Percentiles rank a stretch among this genome's conserved stretches.
Evolutionary conservation across 768 basidiomycete genomes (phyloP).

Genomic region (Suillus cothurnatus): DNA sequence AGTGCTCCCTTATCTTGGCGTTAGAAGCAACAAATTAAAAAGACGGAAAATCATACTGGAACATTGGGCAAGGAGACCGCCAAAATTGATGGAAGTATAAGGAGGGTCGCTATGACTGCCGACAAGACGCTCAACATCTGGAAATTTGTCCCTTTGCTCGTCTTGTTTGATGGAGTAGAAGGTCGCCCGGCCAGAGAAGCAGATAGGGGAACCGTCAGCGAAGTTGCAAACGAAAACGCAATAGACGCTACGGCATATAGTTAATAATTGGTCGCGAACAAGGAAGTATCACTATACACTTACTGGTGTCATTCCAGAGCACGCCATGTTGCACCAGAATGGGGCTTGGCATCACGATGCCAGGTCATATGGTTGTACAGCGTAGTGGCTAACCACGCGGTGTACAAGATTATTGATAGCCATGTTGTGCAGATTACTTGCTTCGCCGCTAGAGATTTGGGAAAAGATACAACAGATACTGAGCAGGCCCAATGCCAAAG

Average conservation of each 20-base stretch:
- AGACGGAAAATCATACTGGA: slow-evolving; percentile 35
- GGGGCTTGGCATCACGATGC: slow-evolving; percentile 39
- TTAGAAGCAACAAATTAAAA: slow-evolving; percentile 27
- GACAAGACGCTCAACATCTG: slow-evolving; percentile 55
- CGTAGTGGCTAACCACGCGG: slow-evolving; percentile 60
- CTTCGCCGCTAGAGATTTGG: slow-evolving; percentile 56
- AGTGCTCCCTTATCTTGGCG: slow-evolving; percentile 12
- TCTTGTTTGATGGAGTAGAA: slow-evolving; percentile 34
- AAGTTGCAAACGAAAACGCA: slow-evolving; percentile 67
- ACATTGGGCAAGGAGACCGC: slow-evolving; percentile 48
- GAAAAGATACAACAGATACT: slow-evolving; percentile 54
- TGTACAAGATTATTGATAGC: slow-evolving; percentile 59
- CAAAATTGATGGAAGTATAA: slow-evolving; percentile 61
- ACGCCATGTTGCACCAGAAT: slow-evolving; percentile 45
- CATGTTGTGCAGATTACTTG: slow-evolving; percentile 57
- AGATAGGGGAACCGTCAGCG: slow-evolving; percentile 67
- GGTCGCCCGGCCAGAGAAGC: slow-evolving; percentile 52
- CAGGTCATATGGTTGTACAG: slow-evolving; percentile 54
- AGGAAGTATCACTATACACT: slow-evolving; percentile 28
- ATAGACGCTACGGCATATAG: slow-evolving; percentile 46
- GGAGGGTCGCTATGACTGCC: slow-evolving; percentile 45
- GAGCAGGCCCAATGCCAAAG: slow-evolving; percentile 43
- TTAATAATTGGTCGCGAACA: slow-evolving; percentile 8
- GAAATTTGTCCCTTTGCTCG: slow-evolving; percentile 57
- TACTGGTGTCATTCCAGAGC: slow-evolving; percentile 69